These are phyloP conservation scores for Rhizopogon vinicolor DNA, from an alignment of 768 basidiomycete species.

Conservation along the genomic window DNA sequence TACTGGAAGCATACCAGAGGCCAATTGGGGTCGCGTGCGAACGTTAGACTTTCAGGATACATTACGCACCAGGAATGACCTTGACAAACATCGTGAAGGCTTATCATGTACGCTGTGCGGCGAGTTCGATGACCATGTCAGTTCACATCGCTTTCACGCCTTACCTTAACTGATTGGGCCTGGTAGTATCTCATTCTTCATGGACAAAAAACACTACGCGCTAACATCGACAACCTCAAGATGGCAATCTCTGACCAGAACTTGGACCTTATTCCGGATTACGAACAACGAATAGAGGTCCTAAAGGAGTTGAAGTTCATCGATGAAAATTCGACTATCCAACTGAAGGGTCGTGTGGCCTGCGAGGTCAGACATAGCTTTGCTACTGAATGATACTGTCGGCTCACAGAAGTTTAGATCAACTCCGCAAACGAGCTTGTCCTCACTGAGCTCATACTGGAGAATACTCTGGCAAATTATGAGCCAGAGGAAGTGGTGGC, in stretches of 20 bases:
- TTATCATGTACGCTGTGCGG: conserved; percentile 55
- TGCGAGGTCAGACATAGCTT: conserved; percentile 67
- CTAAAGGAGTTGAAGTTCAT: conserved; percentile 91
- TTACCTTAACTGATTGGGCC: conserved; percentile 3
- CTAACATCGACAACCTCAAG: conserved; percentile 74
- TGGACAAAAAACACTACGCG: conserved; percentile 65
- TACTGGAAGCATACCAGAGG: conserved; percentile 55
- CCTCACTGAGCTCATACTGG: conserved; percentile 93
- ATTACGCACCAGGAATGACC: conserved; percentile 52
- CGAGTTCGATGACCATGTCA: conserved; percentile 72
- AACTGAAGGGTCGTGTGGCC: conserved; percentile 94
- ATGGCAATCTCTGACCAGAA: conserved; percentile 94
- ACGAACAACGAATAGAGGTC: conserved; percentile 90
- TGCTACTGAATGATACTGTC: background rate
- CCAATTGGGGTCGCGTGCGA: conserved; percentile 80
- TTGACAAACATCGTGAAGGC: conserved; percentile 38
- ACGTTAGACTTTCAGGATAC: conserved; percentile 90
- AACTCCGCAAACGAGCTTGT: conserved; percentile 98
- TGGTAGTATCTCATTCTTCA: conserved; percentile 74
- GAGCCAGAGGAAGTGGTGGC: conserved; percentile 97
- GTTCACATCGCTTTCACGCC: conserved; percentile 22
- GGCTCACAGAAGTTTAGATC: conserved; percentile 52
- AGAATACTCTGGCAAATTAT: conserved; percentile 87
- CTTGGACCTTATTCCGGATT: conserved; percentile 93
- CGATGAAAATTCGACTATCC: conserved; percentile 91